Evolutionary conservation across 176 grass and related monocot genomes (phyloP).

Genomic region (Oryza meridionalis): DNA sequence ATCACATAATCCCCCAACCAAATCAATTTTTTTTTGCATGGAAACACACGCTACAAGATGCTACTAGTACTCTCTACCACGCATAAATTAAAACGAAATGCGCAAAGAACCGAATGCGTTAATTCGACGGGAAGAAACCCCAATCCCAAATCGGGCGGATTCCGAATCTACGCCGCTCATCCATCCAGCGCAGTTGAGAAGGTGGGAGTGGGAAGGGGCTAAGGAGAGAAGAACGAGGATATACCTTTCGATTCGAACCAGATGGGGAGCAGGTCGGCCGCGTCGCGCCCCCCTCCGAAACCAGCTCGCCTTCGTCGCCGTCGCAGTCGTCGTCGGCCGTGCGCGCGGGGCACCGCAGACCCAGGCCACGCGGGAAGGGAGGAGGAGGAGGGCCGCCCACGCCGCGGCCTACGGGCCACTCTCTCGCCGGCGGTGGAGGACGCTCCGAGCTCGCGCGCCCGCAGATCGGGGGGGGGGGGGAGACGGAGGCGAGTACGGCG

Average conservation of each 20-base stretch:
- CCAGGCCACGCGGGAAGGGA: too few species aligned
- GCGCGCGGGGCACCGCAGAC: background rate
- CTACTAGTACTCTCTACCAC: background rate
- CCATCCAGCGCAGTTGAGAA: background rate
- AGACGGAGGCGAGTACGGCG: background rate
- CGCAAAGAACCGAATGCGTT: background rate
- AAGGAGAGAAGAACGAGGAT: background rate
- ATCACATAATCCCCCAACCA: background rate
- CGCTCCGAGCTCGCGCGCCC: too few species aligned
- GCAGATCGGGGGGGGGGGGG: background rate
- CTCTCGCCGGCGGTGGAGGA: background rate
- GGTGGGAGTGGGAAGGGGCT: background rate
- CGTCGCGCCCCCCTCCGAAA: background rate
- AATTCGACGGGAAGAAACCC: background rate
- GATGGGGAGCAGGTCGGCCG: background rate
- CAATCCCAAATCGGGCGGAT: background rate
- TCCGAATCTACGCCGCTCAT: background rate
- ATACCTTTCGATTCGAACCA: background rate
- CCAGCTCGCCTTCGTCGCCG: background rate
- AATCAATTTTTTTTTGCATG: background rate
- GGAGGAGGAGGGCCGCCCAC: background rate
- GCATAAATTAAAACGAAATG: background rate
- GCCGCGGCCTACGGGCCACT: too few species aligned
- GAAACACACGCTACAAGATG: background rate
- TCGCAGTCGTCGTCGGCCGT: too few species aligned